Base-by-base conservation (phyloP, 164 flowering plant species). In the Santalum album region DNA sequence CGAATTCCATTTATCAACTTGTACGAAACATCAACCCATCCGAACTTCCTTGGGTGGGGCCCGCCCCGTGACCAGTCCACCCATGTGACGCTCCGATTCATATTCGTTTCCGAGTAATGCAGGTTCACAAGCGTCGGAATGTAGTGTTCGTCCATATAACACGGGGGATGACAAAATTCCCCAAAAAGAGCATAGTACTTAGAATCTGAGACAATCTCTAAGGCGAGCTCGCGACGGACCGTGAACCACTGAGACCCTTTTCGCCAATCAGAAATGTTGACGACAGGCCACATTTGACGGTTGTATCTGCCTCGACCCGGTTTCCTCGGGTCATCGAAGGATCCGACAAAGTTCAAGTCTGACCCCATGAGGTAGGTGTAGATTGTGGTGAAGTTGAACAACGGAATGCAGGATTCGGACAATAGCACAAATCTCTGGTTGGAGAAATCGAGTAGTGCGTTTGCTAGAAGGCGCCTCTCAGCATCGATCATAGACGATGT, bases 321-420 rank as follows among this genome's bases (percentile, higher is more conserved):
- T 0, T 26, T 12, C 14, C 71, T 55, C 12, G 75, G 79, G 19
- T 65, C 67, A 42, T 74, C 79, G n/a, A 60, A 67, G 12, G 75
- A 62, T 25, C 67, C 58, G 0, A 75, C 27, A 64, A 64, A 77
- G 65, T 71, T 77, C 3, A 59, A 55, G 40, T 49, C 74, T 18
- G 83, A 70, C 58, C 69, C 59, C n/a, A 69, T 60, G 26, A 79
- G 77, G 51, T 74, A 66, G 39, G 49, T 59, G 67, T 80, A 78
- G 56, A 72, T 55, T 25, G 75, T 74, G 6, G 77, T 57, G 68
- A 82, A 75, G 69, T 74, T 79, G 75, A 75, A 77, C 5, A 79
- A 45, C 12, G 87, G 84, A 56, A 79, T 79, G 75, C 84, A 79
- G n/a, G 82, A n/a, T 59, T 79, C 82, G 0, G 84, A 81, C 6